Conservation (phyloP, 139 green algal species). For the Haematococcus lacustris region DNA sequence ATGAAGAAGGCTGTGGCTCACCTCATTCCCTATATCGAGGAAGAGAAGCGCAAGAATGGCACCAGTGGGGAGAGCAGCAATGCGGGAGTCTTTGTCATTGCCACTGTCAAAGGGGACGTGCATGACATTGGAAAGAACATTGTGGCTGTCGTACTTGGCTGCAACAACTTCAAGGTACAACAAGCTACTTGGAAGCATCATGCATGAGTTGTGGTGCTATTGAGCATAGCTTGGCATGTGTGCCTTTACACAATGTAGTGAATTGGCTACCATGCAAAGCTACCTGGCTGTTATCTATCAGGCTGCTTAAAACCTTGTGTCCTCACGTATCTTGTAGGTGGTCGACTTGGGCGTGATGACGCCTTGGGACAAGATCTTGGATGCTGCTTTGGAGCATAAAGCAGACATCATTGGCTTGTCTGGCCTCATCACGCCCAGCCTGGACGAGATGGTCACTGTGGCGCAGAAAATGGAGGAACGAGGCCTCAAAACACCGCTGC, state of each 20-base stretch:
- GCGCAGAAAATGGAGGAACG: conserved; percentile 90
- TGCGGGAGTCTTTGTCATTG: conserved; percentile 89
- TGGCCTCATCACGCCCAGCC: conserved; percentile 93
- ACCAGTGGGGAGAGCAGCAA: conserved; percentile 42
- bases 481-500: conserved; percentile 80
- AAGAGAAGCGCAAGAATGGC: conserved; percentile 78
- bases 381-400: conserved; percentile 78
- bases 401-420: conserved; percentile 94
- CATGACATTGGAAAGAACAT: conserved; percentile 99
- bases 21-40: conserved; percentile 96
- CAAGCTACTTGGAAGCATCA: too few relatives aligned
- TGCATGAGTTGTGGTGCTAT: too few relatives aligned
- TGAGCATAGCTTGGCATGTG: too few relatives aligned
- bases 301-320: too few relatives aligned
- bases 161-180: conserved; percentile 99
- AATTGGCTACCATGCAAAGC: too few relatives aligned
- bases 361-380: conserved; percentile 90
- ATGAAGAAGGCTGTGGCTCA: conserved; percentile 98
- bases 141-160: conserved; percentile 93
- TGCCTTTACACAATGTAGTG: too few relatives aligned
- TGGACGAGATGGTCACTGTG: conserved; percentile 98
- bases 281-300: too few relatives aligned
- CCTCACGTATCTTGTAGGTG: conserved; percentile 47
- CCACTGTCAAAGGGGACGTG: conserved; percentile 97
- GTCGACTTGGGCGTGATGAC: conserved; percentile 96